Evolutionary conservation across 345 rosid genomes (phyloP), one percentile per base, ranked within the genome.

Genomic region (Gynandropsis gynandra): DNA sequence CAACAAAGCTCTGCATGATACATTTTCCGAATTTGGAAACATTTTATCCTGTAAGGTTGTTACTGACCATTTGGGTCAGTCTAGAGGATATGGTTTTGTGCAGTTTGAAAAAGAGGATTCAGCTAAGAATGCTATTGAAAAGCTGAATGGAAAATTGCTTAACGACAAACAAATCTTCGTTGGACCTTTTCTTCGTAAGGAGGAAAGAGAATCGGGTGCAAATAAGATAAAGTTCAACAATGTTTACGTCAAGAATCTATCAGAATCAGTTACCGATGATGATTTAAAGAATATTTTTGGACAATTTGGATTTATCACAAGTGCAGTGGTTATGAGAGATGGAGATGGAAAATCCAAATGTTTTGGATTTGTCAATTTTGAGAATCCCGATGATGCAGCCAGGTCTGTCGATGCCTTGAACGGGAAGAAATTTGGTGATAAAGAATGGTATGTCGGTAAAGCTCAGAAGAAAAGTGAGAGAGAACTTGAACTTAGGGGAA

Each of bases 351-450:
- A 82, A 46, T 81, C 93, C 5, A 82, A 65, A 67, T 80, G 98
- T 68, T 85, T 92, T 72, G 98, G 98, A 47, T 92, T 92, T 72
- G 89, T 92, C 50, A 92, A 92, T 69, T 92, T 84, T 67, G 96
- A 92, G 66, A 71, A 76, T 68, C 54, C 82, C 16, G 93, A 87
- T 49, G 96, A 84, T 71, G 98, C 98, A 27, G 89, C 89, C 36
- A 66, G 67, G 61, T 77, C 98, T 61, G 96, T 84, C 31, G 96
- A 87, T 47, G 80, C 81, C 10, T 92, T 90, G 5, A 89, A 86
- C 8, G 96, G 95, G 9, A 76, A 71, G 53, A 81, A 76, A 60
- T 17, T 78, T 69, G 96, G 81, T 36, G 98, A 83, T 21, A 87
- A 83, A 65, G 94, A 89, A 65, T 89, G 94, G 97, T 89, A 63